Evolutionary conservation across 2,329 filamentous ascomycete genomes (phyloP).

Genomic region (Pseudogymnoascus sp.): DNA sequence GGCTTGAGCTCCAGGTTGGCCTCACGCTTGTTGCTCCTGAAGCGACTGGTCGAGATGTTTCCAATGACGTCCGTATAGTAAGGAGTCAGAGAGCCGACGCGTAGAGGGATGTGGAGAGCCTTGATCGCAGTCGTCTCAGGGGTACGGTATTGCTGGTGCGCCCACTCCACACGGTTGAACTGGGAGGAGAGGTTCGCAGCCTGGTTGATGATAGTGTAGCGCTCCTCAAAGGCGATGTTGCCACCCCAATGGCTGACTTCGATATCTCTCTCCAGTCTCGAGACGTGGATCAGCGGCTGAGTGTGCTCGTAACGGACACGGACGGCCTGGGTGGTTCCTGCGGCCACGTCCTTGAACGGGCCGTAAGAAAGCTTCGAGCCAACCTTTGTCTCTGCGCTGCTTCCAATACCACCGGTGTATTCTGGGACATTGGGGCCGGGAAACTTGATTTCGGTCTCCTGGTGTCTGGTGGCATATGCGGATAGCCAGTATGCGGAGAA

Average conservation of each 20-base stretch:
- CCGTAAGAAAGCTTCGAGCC: constrained; percentile 85
- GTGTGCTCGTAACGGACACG: constrained; percentile 91
- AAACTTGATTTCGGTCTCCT: constrained; percentile 96
- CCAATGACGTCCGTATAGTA: constrained; percentile 97
- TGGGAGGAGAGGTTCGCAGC: constrained; percentile 69
- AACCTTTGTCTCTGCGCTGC: constrained; percentile 58
- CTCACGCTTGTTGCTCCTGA: constrained; percentile 69
- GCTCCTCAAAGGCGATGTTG: constrained; percentile 90
- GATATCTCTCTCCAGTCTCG: constrained; percentile 76
- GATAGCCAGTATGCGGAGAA: constrained; percentile 83
- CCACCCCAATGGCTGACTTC: constrained; percentile 98
- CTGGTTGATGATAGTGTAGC: constrained; percentile 80
- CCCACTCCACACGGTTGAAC: constrained; percentile 73
- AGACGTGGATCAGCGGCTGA: constrained; percentile 76
- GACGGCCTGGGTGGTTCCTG: constrained; percentile 65
- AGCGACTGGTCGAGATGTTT: constrained; percentile 90
- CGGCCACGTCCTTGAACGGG: constrained; percentile 75
- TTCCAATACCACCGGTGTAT: constrained; percentile 67
- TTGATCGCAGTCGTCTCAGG: constrained; percentile 71
- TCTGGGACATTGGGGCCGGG: constrained; percentile 71
- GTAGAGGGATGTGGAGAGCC: constrained; percentile 73
- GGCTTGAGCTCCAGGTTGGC: constrained; percentile 86
- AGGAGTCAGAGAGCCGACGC: constrained; percentile 70
- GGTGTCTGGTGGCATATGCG: constrained; percentile 78
- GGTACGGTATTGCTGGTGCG: constrained; percentile 66